phyloP scores from a whole-genome alignment of 139 green algal species.

The Limnomonas spitsbergensis region DNA sequence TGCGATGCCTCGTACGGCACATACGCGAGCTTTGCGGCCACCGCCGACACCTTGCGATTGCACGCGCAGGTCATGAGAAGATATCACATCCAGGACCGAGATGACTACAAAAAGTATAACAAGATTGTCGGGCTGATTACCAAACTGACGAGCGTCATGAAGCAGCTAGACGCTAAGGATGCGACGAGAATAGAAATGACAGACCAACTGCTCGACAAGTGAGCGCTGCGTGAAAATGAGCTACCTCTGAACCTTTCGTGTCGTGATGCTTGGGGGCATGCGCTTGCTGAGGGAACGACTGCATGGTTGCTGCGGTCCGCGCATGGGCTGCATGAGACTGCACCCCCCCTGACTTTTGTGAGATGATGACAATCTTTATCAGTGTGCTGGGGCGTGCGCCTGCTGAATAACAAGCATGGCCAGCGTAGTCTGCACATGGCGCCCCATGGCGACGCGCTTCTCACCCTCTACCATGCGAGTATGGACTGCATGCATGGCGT shows the following conservation, averaged over 20 bases:
- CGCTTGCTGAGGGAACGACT: not conserved
- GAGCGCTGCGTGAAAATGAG: no score
- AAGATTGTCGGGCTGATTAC: slow-evolving; percentile 86
- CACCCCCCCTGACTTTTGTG: no score
- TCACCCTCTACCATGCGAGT: no score
- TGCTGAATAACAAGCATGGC: no score
- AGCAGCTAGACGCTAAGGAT: slow-evolving; percentile 83
- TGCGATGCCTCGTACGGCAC: not conserved
- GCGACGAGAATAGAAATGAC: slow-evolving; percentile 86
- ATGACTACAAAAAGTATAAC: slow-evolving; percentile 98
- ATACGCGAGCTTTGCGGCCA: no score
- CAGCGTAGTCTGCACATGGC: no score
- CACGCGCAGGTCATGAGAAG: slow-evolving; percentile 86
- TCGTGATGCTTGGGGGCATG: not conserved
- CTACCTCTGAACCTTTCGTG: not conserved
- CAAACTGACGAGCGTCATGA: slow-evolving; percentile 72
- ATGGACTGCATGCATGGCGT: no score
- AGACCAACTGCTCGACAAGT: slow-evolving; percentile 94
- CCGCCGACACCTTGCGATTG: no score
- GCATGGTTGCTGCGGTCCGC: not conserved
- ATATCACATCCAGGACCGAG: slow-evolving; percentile 94
- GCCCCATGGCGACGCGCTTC: no score
- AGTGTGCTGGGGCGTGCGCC: no score
- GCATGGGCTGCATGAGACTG: not conserved
- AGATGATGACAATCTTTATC: no score